Evolutionary conservation across 2,329 filamentous ascomycete genomes (phyloP).

Genomic region (Scopulariopsis brevicaulis): DNA sequence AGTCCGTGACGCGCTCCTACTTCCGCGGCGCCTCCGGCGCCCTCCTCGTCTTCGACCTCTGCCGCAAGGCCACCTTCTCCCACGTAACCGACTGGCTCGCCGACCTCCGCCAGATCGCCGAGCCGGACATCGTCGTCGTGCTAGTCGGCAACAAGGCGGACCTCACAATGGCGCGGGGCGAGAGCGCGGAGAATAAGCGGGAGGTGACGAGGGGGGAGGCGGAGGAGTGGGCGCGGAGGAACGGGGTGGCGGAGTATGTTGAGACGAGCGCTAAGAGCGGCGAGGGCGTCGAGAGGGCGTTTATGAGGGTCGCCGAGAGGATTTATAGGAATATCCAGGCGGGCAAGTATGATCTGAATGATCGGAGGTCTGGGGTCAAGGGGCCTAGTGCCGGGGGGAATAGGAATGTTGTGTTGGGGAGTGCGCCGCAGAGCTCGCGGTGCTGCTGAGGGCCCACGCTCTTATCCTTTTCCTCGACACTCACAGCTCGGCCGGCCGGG

Average conservation of each 20-base stretch:
- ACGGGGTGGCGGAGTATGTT: conserved; percentile 85
- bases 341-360: conserved; percentile 88
- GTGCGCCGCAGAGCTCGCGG: conserved; percentile 25
- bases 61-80: conserved; percentile 70
- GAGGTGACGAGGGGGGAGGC: conserved; percentile 78
- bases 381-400: conserved; percentile 31
- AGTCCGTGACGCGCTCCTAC: conserved; percentile 88
- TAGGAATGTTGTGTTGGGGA: conserved; percentile 6
- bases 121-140: conserved; percentile 89
- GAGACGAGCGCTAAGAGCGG: conserved; percentile 95
- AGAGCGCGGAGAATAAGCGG: conserved; percentile 46
- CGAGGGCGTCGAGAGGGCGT: conserved; percentile 86
- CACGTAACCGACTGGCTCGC: conserved; percentile 90
- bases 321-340: conserved; percentile 97
- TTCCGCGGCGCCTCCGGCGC: conserved; percentile 66
- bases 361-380: conserved; percentile 86
- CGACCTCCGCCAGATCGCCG: conserved; percentile 87
- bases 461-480: no score
- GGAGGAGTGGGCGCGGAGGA: conserved; percentile 75
- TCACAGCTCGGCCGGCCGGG: no score
- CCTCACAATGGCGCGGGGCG: conserved; percentile 39
- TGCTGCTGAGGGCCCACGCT: conserved; percentile 30
- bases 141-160: conserved; percentile 94
- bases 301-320: conserved; percentile 83
- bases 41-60: conserved; percentile 91